Evolutionary conservation across 2,329 filamentous ascomycete genomes (phyloP), one percentile per base, ranked within the genome.

Genomic region (Tolypocladium sp.): DNA sequence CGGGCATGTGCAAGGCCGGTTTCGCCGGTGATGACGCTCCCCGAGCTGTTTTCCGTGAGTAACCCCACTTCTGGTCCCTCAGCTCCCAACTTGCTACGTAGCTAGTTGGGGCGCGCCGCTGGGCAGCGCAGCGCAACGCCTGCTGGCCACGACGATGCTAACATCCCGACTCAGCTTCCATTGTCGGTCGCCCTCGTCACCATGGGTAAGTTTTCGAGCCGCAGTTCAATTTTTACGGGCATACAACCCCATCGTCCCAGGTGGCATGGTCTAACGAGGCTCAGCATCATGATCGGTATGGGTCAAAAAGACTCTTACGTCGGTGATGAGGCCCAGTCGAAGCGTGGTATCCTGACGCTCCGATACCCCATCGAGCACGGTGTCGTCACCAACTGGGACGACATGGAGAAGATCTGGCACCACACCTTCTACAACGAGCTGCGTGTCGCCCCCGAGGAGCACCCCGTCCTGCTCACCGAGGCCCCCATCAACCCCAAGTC

Each of bases 381-480:
- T 94, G 94, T 99, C 74, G 94, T 99, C 77, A 99, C 94, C 83
- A 97, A 97, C 91, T 99, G 94, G 94, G 94, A 99, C 79, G 94
- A 97, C 81, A 97, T 97, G 94, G 94, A 97, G 86, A 97, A 97
- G 89, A 97, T 99, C 73, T 99, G 94, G 94, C 94, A 99, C 82
- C 94, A 99, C 91, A 97, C 94, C 77, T 99, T 99, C 87, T 99
- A 97, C 91, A 99, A 99, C 84, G 94, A 99, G 86, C 87, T 99
- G 76, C 93, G 94, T 93, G 94, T 99, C 68, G 94, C 94, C 73
- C 94, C 94, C 72, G 94, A 99, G 87, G 94, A 99, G 89, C 94
- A 99, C 88, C 94, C 94, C 73, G 92, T 97, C 77, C 88, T 99
- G 76, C 87, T 99, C 79, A 99, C 94, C 71, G 94, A 99, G 85